Evolutionary conservation across 2,329 filamentous ascomycete species (phyloP).

Genomic region (Chaetomiaceae sp.): DNA sequence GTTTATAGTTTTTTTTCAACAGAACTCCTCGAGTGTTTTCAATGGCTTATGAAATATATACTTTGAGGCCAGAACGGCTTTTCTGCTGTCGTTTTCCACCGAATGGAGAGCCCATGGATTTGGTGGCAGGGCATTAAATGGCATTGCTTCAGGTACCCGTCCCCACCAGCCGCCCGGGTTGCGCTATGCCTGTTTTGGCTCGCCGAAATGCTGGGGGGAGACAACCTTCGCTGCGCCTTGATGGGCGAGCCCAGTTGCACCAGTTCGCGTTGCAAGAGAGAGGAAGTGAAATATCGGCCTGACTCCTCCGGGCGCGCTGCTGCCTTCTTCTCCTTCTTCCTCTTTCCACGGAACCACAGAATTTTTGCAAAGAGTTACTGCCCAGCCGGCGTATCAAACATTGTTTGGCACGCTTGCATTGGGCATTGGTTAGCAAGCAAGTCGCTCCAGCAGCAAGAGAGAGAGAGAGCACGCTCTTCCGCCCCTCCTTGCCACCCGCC

Average conservation of each 20-base stretch:
- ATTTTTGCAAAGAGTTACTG: constrained; percentile 2
- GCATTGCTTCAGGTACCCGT: constrained; percentile 5
- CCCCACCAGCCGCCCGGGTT: not conserved
- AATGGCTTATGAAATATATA: no score
- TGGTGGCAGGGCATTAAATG: constrained; percentile 13
- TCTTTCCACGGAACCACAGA: constrained; percentile 12
- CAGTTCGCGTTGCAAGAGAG: constrained; percentile 1
- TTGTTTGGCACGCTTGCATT: not conserved
- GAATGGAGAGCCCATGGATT: not conserved
- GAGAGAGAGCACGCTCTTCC: not conserved
- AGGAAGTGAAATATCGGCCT: constrained; percentile 27
- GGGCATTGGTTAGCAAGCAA: no score
- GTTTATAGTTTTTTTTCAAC: no score
- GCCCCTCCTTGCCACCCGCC: not conserved
- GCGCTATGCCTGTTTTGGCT: constrained; percentile 23
- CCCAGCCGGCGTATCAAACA: not conserved
- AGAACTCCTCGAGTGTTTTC: no score
- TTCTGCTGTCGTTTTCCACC: not conserved
- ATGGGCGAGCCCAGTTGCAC: constrained; percentile 10
- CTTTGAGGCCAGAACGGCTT: not conserved
- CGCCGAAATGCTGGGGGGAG: constrained; percentile 22
- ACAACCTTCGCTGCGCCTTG: constrained; percentile 23
- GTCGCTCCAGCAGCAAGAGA: not conserved
- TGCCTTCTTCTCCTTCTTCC: constrained; percentile 19
- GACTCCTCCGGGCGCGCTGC: constrained; percentile 24